Conservation (phyloP, 2,329 filamentous ascomycete species). For the Alternaria sp. region DNA sequence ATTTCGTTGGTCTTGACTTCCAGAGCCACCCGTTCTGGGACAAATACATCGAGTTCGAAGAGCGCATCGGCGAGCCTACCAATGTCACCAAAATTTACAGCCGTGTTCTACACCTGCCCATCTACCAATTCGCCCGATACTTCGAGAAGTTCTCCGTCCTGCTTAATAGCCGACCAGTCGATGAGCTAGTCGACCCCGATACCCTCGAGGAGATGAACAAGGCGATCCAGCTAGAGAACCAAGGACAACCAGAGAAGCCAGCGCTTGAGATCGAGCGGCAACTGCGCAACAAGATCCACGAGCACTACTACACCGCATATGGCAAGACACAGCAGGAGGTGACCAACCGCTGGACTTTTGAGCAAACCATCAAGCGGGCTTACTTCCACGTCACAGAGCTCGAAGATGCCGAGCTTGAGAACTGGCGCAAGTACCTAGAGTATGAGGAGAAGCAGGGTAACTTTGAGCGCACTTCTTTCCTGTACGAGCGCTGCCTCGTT, state of each 20-base stretch:
- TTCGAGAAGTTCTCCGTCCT: conserved; percentile 87
- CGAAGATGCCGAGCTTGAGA: conserved; percentile 80
- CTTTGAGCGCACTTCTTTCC: conserved; percentile 74
- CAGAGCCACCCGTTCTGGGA: conserved; percentile 97
- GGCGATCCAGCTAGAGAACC: conserved; percentile 72
- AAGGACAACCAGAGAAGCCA: conserved; percentile 61
- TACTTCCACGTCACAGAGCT: conserved; percentile 97
- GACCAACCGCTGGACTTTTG: conserved; percentile 91
- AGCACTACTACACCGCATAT: conserved; percentile 81
- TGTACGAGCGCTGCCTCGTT: conserved; percentile 93
- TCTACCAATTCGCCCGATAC: conserved; percentile 95
- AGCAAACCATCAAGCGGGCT: conserved; percentile 91
- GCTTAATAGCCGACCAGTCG: conserved; percentile 72
- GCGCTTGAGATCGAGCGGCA: conserved; percentile 85
- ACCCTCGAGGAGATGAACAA: conserved; percentile 71
- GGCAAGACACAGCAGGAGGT: conserved; percentile 84
- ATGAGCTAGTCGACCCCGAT: conserved; percentile 74
- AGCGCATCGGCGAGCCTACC: conserved; percentile 64
- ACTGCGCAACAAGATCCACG: conserved; percentile 79
- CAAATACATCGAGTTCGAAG: conserved; percentile 97
- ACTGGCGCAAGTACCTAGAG: conserved; percentile 96
- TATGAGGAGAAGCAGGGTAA: conserved; percentile 90
- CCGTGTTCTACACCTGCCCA: conserved; percentile 85
- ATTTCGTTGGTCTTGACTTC: conserved; percentile 88
- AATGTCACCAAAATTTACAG: conserved; percentile 84